These are phyloP conservation scores for Cercospora janseana DNA, from an alignment of 2,329 filamentous ascomycete genomes.

Conservation along the genomic window DNA sequence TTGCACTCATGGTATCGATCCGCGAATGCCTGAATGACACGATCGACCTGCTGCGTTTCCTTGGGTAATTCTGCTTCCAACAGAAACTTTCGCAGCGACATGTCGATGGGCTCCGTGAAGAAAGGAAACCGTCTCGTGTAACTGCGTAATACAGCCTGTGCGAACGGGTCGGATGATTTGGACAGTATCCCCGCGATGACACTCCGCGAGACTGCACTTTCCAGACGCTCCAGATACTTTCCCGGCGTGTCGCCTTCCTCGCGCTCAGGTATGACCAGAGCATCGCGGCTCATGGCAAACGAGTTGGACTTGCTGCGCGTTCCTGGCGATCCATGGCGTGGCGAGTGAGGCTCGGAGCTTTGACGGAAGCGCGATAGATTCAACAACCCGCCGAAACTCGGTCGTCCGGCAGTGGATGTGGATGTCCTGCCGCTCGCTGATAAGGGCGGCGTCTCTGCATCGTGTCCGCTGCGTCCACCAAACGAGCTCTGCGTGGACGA, in stretches of 20 bases:
- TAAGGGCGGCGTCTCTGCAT: conserved; percentile 65
- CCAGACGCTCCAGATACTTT: conserved; percentile 80
- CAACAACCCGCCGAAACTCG: conserved; percentile 89
- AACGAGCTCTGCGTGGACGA: conserved; percentile 89
- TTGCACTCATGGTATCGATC: conserved; percentile 98
- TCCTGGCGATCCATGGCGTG: conserved; percentile 68
- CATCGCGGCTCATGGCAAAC: conserved; percentile 71
- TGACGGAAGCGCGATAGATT: conserved; percentile 74
- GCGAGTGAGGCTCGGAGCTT: conserved; percentile 68
- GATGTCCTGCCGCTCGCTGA: conserved; percentile 65
- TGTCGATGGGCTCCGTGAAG: conserved; percentile 96
- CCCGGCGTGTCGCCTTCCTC: conserved; percentile 86
- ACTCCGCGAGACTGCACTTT: conserved; percentile 75
- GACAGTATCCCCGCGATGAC: conserved; percentile 82
- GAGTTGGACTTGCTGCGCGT: conserved; percentile 81
- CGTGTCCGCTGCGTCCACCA: conserved; percentile 64
- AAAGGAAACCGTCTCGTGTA: conserved; percentile 95
- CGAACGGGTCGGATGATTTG: conserved; percentile 82
- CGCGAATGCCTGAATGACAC: conserved; percentile 88
- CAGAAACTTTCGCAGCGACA: conserved; percentile 90
- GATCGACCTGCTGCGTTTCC: conserved; percentile 96
- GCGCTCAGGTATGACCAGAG: conserved; percentile 68
- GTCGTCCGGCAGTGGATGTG: conserved; percentile 78
- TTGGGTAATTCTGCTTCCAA: conserved; percentile 97
- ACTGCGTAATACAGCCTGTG: conserved; percentile 77